These are phyloP conservation scores for Cochliopodium minus DNA, from an alignment of 208 protist species.

Conservation along the genomic window DNA sequence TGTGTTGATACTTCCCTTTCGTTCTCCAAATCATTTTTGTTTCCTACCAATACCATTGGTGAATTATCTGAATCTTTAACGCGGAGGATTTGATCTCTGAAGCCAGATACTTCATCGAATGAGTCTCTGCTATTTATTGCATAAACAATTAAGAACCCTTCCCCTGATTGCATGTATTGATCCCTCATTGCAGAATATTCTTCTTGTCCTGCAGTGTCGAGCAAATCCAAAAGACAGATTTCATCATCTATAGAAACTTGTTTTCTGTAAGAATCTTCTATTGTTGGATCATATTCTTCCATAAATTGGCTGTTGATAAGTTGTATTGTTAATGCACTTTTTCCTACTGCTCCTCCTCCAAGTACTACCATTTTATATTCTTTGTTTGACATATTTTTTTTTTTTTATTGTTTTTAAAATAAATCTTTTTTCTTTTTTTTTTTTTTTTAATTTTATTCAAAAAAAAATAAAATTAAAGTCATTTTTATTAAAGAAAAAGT, in stretches of 20 bases:
- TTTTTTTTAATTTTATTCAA: no score
- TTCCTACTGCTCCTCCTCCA: no score
- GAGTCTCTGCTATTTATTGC: conserved; percentile 16
- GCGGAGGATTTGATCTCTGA: conserved; percentile 10
- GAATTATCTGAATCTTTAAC: conserved; percentile 2
- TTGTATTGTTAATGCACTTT: conserved; percentile 2
- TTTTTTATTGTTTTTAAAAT: no score
- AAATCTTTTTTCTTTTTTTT: no score
- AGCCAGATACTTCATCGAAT: conserved; percentile 21
- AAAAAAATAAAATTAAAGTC: no score
- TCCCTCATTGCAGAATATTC: conserved; percentile 29
- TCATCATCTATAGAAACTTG: conserved; percentile 35
- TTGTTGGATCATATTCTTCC: conserved; percentile 38
- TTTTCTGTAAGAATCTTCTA: conserved; percentile 46
- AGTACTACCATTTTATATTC: neutral
- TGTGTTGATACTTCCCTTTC: conserved; percentile 22
- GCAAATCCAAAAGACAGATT: no score
- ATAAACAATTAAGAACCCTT: conserved; percentile 18
- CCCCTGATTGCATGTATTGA: conserved; percentile 28
- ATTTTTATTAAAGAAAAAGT: no score
- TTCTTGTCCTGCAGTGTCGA: no score
- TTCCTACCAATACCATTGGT: conserved; percentile 12
- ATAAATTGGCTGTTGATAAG: neutral
- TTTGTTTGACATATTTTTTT: no score
- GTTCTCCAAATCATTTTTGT: conserved; percentile 14